A percentile compares a stretch with the other conserved stretches of the same genome.
phyloP scores from a whole-genome alignment of 2,329 filamentous ascomycete species.

The Nemania bipapillata region DNA sequence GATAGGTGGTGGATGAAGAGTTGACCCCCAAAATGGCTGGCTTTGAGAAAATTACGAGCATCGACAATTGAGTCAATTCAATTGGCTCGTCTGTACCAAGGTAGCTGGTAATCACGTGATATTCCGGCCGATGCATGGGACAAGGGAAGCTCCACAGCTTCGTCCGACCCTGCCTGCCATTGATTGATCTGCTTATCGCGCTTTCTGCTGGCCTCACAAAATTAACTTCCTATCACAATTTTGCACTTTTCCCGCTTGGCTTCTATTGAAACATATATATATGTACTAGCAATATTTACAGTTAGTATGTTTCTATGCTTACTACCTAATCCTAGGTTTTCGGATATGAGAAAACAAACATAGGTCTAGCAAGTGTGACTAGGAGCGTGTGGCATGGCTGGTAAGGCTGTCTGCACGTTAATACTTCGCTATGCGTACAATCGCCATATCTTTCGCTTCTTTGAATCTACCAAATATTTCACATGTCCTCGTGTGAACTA shows the following conservation, averaged over 20 bases:
- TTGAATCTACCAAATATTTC: neutral
- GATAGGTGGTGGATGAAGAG: slow-evolving; percentile 48
- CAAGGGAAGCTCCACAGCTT: slow-evolving; percentile 26
- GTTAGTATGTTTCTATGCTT: neutral
- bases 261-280: neutral
- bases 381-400: slow-evolving; percentile 13
- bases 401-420: slow-evolving; percentile 16
- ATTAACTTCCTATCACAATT: neutral
- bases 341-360: neutral
- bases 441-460: slow-evolving; percentile 10
- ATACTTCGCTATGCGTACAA: slow-evolving; percentile 15
- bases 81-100: slow-evolving; percentile 55
- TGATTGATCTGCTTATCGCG: neutral
- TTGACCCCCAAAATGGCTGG: slow-evolving; percentile 45
- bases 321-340: neutral
- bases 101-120: slow-evolving; percentile 49
- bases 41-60: slow-evolving; percentile 56
- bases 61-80: slow-evolving; percentile 62
- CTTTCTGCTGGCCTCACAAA: neutral
- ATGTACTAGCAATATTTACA: neutral
- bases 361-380: slow-evolving; percentile 4
- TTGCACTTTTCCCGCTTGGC: neutral
- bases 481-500: neutral
- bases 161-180: slow-evolving; percentile 1
- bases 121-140: slow-evolving; percentile 28